A percentile compares a stretch with the other conserved stretches of the same genome.
Conservation (phyloP, 2,329 filamentous ascomycete genomes). For the Colletotrichum sp. region DNA sequence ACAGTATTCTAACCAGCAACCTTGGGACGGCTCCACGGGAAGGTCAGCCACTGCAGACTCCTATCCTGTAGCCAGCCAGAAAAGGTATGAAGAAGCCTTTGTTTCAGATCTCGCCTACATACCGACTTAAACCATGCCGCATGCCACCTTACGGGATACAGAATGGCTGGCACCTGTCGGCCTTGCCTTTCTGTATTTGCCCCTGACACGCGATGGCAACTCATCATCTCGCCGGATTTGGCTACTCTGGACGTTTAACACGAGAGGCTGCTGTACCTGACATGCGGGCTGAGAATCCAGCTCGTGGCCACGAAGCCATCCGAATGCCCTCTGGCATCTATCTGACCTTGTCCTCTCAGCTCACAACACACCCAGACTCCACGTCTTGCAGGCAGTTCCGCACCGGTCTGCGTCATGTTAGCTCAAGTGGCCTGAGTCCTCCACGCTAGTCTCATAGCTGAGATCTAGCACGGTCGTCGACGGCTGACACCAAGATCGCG, state of each 20-base stretch:
- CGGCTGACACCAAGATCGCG: neutral
- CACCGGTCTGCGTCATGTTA: neutral
- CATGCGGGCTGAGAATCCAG: neutral
- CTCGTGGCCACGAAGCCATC: neutral
- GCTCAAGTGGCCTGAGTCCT: neutral
- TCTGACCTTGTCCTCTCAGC: neutral
- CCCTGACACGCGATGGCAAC: neutral
- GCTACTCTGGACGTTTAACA: neutral
- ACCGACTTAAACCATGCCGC: neutral
- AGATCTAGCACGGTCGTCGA: neutral
- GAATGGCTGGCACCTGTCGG: neutral
- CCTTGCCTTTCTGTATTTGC: neutral
- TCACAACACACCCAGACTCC: neutral
- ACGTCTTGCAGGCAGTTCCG: neutral
- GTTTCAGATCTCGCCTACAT: conserved; percentile 19
- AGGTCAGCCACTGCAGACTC: conserved; percentile 13
- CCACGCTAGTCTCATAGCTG: neutral
- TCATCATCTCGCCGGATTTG: conserved; percentile 3
- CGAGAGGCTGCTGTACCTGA: neutral
- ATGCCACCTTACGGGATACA: neutral
- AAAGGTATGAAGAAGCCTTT: conserved; percentile 9
- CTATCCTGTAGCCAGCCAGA: conserved; percentile 14
- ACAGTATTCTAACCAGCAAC: neutral
- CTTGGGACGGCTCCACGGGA: conserved; percentile 6
- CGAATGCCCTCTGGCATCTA: neutral